phyloP scores from a whole-genome alignment of 441 rosid genomes.

The Bruguiera hainesii region DNA sequence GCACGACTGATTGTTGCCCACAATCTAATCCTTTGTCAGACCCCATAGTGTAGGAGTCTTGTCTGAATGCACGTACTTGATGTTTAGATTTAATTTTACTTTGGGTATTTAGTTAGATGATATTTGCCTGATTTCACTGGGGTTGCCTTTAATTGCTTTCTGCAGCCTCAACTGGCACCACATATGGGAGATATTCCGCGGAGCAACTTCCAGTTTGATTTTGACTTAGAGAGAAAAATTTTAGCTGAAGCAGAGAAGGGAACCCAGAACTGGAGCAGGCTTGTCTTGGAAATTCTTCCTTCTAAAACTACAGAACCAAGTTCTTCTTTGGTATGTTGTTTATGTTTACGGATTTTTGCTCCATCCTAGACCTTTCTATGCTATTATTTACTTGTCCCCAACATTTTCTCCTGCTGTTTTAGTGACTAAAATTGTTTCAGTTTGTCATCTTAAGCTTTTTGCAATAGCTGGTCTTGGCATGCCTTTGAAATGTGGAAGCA shows the following conservation, averaged over 20 bases:
- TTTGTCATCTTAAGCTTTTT: no score
- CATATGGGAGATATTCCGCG: conserved; percentile 68
- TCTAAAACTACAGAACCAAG: conserved; percentile 43
- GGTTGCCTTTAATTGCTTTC: conserved; percentile 14
- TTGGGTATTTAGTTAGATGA: background rate
- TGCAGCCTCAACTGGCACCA: conserved; percentile 71
- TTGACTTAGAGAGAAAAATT: conserved; percentile 67
- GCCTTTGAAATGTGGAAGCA: no score
- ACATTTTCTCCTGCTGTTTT: no score
- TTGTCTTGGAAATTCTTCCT: conserved; percentile 60
- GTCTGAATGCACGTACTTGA: no score
- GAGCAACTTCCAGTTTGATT: conserved; percentile 81
- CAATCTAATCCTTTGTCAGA: no score
- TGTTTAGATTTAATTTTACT: background rate
- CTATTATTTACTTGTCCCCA: no score
- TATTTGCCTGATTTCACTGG: background rate
- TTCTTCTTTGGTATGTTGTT: conserved; percentile 48
- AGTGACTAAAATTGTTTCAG: no score
- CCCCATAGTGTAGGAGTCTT: no score
- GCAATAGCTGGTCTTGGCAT: no score
- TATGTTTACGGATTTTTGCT: background rate
- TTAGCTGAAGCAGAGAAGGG: conserved; percentile 78
- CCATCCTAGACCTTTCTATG: no score
- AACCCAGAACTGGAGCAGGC: conserved; percentile 64
- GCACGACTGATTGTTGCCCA: no score